Percentiles rank a stretch among this genome's conserved stretches.
Conservation (phyloP, 352 stramenopile genomes). For the Phytophthora pini region DNA sequence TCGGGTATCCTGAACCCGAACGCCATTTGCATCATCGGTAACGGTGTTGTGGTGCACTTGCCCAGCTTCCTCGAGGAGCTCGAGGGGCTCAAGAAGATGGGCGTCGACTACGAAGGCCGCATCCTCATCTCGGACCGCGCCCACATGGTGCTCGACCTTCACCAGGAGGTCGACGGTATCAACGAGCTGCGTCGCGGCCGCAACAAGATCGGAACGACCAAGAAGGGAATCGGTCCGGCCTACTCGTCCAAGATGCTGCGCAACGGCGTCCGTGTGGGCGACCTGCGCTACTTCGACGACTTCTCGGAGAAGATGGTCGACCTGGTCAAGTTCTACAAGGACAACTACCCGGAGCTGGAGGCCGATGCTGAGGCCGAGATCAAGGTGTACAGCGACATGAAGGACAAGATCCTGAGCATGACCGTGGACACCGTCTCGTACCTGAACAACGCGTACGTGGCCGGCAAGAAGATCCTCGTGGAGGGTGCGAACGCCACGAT, state of each 20-base stretch:
- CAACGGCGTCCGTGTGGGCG: slow-evolving; percentile 97
- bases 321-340: slow-evolving; percentile 93
- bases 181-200: slow-evolving; percentile 87
- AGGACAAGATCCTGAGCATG: slow-evolving; percentile 86
- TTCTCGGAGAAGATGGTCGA: slow-evolving; percentile 92
- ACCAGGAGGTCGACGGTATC: slow-evolving; percentile 93
- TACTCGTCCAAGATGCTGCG: slow-evolving; percentile 99
- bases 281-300: slow-evolving; percentile 93
- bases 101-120: slow-evolving; percentile 92
- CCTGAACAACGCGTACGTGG: slow-evolving; percentile 96
- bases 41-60: slow-evolving; percentile 98
- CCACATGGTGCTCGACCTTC: slow-evolving; percentile 99
- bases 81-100: slow-evolving; percentile 89
- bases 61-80: slow-evolving; percentile 97
- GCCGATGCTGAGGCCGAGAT: slow-evolving; percentile 89
- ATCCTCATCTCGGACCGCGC: slow-evolving; percentile 98
- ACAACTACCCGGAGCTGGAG: slow-evolving; percentile 85
- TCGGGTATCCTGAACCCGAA: slow-evolving; percentile 97
- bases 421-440: slow-evolving; percentile 97
- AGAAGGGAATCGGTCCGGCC: slow-evolving; percentile 98
- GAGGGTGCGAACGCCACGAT: slow-evolving; percentile 99
- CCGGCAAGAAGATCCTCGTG: slow-evolving; percentile 97
- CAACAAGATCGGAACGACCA: slow-evolving; percentile 99
- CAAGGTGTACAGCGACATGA: slow-evolving; percentile 80
- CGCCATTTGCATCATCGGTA: slow-evolving; percentile 97